Percentiles rank a stretch among this genome's conserved stretches.
Conservation (phyloP, 495 filamentous ascomycete genomes). For the Penicillium mononematosum region DNA sequence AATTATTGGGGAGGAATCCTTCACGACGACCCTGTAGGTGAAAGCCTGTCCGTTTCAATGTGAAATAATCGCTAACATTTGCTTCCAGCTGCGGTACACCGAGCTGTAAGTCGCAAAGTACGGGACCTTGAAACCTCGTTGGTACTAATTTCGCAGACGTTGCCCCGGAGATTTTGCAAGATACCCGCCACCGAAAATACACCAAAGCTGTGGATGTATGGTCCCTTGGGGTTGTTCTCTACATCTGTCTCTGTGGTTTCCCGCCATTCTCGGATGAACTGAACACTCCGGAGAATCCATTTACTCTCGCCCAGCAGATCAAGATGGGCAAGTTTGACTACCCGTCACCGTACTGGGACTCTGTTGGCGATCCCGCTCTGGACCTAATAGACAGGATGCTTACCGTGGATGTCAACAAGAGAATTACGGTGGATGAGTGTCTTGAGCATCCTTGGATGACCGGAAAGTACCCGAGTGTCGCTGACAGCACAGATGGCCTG, state of each 20-base stretch:
- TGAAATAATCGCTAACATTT: constrained; percentile 13
- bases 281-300: constrained; percentile 72
- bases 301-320: constrained; percentile 87
- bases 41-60: neutral
- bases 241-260: constrained; percentile 97
- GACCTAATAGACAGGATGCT: constrained; percentile 97
- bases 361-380: constrained; percentile 82
- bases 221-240: constrained; percentile 97
- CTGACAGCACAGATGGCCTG: constrained; percentile 91
- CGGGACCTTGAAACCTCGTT: neutral
- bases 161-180: constrained; percentile 90
- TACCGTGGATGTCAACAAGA: constrained; percentile 74
- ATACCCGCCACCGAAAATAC: constrained; percentile 75
- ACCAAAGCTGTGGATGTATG: constrained; percentile 95
- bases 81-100: constrained; percentile 78
- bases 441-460: constrained; percentile 90
- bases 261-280: constrained; percentile 97
- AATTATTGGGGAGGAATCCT: constrained; percentile 97
- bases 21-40: constrained; percentile 85
- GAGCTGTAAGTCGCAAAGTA: constrained; percentile 59
- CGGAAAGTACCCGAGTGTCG: constrained; percentile 42
- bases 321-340: constrained; percentile 87
- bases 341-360: constrained; percentile 97
- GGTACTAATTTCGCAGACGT: constrained; percentile 61
- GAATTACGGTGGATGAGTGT: constrained; percentile 87